These are phyloP conservation scores for Apiosordaria backusii DNA, from an alignment of 495 filamentous ascomycete species.

Conservation along the genomic window DNA sequence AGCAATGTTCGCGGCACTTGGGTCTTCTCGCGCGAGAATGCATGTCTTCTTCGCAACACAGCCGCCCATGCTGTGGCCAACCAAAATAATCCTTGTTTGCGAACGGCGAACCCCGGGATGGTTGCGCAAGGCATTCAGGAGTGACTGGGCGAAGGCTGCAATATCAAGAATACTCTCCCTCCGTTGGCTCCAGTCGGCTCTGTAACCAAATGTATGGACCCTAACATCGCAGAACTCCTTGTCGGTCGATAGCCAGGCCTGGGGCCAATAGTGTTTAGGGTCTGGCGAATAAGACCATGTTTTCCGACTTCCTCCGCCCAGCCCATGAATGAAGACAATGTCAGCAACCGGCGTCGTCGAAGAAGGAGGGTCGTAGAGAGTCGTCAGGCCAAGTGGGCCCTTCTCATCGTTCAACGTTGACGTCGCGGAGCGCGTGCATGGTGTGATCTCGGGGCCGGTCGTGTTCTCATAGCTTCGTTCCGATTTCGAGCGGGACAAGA, in stretches of 20 bases:
- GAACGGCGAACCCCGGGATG: constrained; percentile 28
- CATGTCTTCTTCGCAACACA: constrained; percentile 49
- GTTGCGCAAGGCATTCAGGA: constrained; percentile 40
- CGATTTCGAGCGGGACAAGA: too few species aligned
- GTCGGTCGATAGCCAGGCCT: constrained; percentile 30
- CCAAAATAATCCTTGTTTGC: constrained; percentile 39
- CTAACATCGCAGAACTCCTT: constrained; percentile 26
- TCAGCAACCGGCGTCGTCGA: constrained; percentile 31
- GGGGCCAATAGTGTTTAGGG: constrained; percentile 31
- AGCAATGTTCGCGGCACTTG: constrained; percentile 27
- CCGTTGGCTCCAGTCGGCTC: constrained; percentile 30
- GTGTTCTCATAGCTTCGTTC: too few species aligned
- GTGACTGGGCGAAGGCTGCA: constrained; percentile 42
- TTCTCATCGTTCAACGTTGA: constrained; percentile 26
- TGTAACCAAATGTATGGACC: constrained; percentile 33
- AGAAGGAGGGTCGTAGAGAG: constrained; percentile 30
- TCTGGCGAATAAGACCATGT: constrained; percentile 32
- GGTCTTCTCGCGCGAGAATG: constrained; percentile 31
- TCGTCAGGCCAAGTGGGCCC: constrained; percentile 36
- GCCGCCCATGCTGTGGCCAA: constrained; percentile 55
- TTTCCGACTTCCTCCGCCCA: constrained; percentile 34
- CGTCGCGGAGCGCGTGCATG: too few species aligned
- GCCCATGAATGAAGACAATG: constrained; percentile 38
- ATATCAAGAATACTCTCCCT: constrained; percentile 38
- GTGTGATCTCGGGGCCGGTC: too few species aligned